Percentiles rank a stretch among this genome's conserved stretches.
phyloP scores from a whole-genome alignment of 805 yeast genomes.

The Torulaspora franciscae region DNA sequence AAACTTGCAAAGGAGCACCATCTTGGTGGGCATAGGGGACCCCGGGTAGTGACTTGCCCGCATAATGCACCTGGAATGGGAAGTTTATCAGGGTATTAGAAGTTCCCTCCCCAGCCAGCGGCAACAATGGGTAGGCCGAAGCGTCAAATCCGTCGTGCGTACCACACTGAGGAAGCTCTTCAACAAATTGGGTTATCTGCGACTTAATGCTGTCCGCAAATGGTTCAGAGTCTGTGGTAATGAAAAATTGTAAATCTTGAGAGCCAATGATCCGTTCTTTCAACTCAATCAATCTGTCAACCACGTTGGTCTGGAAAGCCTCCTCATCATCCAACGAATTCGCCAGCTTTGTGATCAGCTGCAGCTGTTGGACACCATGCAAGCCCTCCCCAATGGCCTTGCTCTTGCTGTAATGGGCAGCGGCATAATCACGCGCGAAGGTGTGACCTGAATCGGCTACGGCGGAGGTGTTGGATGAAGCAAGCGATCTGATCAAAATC shows the following conservation, averaged over 20 bases:
- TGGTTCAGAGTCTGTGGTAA: slow-evolving; percentile 52
- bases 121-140: slow-evolving; percentile 4
- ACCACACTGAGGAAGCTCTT: slow-evolving; percentile 24
- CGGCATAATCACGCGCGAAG: slow-evolving; percentile 66
- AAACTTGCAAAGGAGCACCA: slow-evolving; percentile 79
- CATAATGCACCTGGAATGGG: slow-evolving; percentile 86
- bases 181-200: slow-evolving; percentile 31
- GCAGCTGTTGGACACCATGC: slow-evolving; percentile 73
- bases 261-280: slow-evolving; percentile 43
- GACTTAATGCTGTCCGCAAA: slow-evolving; percentile 24
- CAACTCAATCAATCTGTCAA: slow-evolving; percentile 59
- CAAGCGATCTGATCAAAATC: slow-evolving; percentile 65
- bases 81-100: slow-evolving; percentile 52
- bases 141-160: slow-evolving; percentile 6
- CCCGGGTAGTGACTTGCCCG: slow-evolving; percentile 64
- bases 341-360: slow-evolving; percentile 59
- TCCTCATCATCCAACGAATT: slow-evolving; percentile 46
- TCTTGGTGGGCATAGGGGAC: slow-evolving; percentile 63
- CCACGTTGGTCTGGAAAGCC: slow-evolving; percentile 48
- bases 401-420: slow-evolving; percentile 56
- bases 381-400: slow-evolving; percentile 59
- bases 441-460: slow-evolving; percentile 87
- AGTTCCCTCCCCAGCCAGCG: background rate
- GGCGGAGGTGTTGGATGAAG: slow-evolving; percentile 69
- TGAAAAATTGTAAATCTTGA: slow-evolving; percentile 45